Evolutionary conservation across 441 rosid genomes (phyloP), one percentile per base, ranked within the genome.

Genomic region (Mallotus repandus): DNA sequence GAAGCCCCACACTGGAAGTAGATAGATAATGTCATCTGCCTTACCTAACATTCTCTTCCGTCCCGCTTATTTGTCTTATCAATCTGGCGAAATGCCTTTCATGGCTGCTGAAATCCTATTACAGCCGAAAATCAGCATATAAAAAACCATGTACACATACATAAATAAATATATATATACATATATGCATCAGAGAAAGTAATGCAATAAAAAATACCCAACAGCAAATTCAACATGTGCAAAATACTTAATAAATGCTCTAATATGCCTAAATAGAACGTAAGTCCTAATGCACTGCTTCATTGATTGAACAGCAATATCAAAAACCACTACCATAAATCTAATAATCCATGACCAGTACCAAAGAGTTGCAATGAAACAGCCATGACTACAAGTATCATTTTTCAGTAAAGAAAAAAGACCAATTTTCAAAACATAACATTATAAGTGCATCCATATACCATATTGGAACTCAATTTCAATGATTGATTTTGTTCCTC

Each of bases 21-120:
- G 18, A 9, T 48, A 69, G 58, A 75, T 53, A 13, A 68, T 74
- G 68, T 35, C 11, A 69, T 77, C 69, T 46, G 69, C 41, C 80
- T 73, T 83, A 91, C 99, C 89, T 87, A 64, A 93, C 91, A 73
- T 84, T 93, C 43, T 90, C 92, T 78, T 76, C 79, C 74, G 81
- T 82, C 56, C 89, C 92, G 79, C 87, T 79, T 78, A 92, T 91
- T 83, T 89, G 93, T 78, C 79, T 86, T 74, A 88, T 77, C 76
- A 80, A 69, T 78, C 96, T 91, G 66, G 82, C 77, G 64, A 95
- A 82, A 68, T 79, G 87, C 73, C 86, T 86, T 77, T 89, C 92
- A 64, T 80, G 80, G 77, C 82, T 81, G 84, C 88, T 76, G 81
- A 89, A 89, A 81, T 88, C 87, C 97, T 95, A 32, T n/a, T 14